Base-by-base conservation (phyloP, 106 monocot genomes). In the Dioscorea alata region DNA sequence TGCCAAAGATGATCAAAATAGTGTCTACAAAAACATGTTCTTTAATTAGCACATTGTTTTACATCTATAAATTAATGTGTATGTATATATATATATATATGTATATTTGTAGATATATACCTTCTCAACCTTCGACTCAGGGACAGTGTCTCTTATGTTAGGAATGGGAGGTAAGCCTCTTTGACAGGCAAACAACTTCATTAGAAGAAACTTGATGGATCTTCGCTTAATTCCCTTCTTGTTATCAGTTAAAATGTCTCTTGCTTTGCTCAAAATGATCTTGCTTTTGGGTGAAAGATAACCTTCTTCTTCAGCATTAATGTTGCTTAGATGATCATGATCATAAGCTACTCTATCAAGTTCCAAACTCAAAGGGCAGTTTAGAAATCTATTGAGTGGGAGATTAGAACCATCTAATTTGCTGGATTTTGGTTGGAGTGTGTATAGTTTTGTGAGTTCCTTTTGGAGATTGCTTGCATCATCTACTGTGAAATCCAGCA, bases 61-160 rank as follows among this genome's bases (percentile, higher is more conserved):
- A 28, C 3, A 28, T 28, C 28, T 28, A 28, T 28, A 28, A 3
- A 28, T 28, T 28, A 1, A 3, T 1, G 28, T 28, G 3, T 28
- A 28, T 51, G 12, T 17, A 4, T 12, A 4, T 51, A 13, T 17
- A 54, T 22, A 0, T 15, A n/a, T 49, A 19, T 50, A 23, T 48
- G 50, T n/a, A 51, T 15, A n/a, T n/a, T n/a, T n/a, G n/a, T n/a
- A n/a, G n/a, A n/a, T n/a, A 33, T 1, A 50, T 78, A 84, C 90
- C 84, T 87, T 94, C 49, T 87, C 86, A 73, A 78, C 84, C 72
- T 67, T 80, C 48, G 84, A 75, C 60, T 80, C 85, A 8, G 65
- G 66, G 13, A 87, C 23, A 0, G 80, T 77, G 78, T 86, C 84
- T 70, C 75, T 78, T 10, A 86, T 33, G 72, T 79, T 74, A 2